Base-by-base conservation (phyloP, 2,329 filamentous ascomycete genomes). In the Trichoderma oligosporum region DNA sequence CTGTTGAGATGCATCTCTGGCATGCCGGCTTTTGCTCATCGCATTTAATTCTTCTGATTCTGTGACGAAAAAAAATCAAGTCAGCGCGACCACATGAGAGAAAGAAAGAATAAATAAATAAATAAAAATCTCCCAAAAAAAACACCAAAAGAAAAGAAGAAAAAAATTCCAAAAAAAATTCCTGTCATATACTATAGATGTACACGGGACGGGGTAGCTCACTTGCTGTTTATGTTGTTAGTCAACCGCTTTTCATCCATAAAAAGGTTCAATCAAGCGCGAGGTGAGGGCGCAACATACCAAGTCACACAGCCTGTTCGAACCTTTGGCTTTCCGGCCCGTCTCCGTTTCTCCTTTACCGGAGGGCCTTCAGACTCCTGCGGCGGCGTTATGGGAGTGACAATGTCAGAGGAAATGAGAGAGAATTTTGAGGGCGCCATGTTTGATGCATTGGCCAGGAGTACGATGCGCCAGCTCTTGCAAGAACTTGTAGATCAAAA, bases 271-370 rank as follows among this genome's bases (percentile, higher is more conserved):
- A 25, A 27, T 27, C 27, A 27, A 44, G 31, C 5, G 11, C 16
- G 20, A 22, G 41, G 22, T 20, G 27, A 36, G 41, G 18, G n/a
- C 16, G 24, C 25, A 57, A 45, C 72, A 63, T 59, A 74, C 73
- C 72, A 75, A 39, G 72, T 75, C 16, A 73, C 70, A 61, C 72
- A 74, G 12, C 72, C 72, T 3, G 72, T 75, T 11, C 68, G 65
- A 25, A 73, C 72, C 60, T 74, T 75, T 16, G 71, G 70, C 61
- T 70, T 73, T 59, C 69, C 73, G 14, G 69, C 70, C 49, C 71
- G 64, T 24, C 67, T 72, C 7, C 70, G 64, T 45, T 58, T 61
- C 59, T 54, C 53, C 33, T 41, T 57, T 25, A 8, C 44, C 47
- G 20, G 42, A 7, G 9, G 48, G 9, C 9, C 16, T 33, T 51